Base-by-base conservation (phyloP, 441 rosid genomes). In the Manihot esculenta region DNA sequence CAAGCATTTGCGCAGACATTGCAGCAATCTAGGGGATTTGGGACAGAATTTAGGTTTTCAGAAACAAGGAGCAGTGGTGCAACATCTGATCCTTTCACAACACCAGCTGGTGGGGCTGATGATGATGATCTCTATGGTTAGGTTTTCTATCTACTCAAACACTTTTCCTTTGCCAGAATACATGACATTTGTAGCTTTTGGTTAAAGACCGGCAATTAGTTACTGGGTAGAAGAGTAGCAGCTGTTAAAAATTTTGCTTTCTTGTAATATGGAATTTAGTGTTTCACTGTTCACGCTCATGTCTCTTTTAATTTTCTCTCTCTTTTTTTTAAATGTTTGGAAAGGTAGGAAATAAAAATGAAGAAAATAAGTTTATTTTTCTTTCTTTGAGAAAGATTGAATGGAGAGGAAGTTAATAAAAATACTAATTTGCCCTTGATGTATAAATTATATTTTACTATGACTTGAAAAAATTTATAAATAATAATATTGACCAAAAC, bases 121-220 rank as follows among this genome's bases (percentile, higher is more conserved):
- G 85, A 86, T 0, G 92, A 84, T 63, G 87, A 88, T 75, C 74
- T 88, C 68, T 86, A 88, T 75, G 81, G 72, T 68, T 86, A 81
- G 76, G 58, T 23, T 64, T 69, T 44, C 12, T 48, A 10, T 53
- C 20, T 70, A 17, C 33, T 42, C 49, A 21, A 18, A 62, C n/a
- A 20, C 3, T 42, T 66, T 11, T 27, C 7, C 65, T 62, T 38
- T 1, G 14, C 7, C 9, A 38, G 65, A 41, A 45, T 41, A 3
- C 20, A 7, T 18, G 14, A 58, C 23, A n/a, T 21, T 53, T 21
- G 3, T 20, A 9, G 12, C 41, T 76, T 27, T 21, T 18, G 6
- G 21, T 15, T 33, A 53, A 10, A 20, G 20, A 10, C 47, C 35
- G 63, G 61, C 47, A 57, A 53, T n/a, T 50, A 0, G 58, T 50